Evolutionary conservation across 2,329 filamentous ascomycete species (phyloP), one percentile per base, ranked within the genome.

Genomic region (Fusarium newnesense): DNA sequence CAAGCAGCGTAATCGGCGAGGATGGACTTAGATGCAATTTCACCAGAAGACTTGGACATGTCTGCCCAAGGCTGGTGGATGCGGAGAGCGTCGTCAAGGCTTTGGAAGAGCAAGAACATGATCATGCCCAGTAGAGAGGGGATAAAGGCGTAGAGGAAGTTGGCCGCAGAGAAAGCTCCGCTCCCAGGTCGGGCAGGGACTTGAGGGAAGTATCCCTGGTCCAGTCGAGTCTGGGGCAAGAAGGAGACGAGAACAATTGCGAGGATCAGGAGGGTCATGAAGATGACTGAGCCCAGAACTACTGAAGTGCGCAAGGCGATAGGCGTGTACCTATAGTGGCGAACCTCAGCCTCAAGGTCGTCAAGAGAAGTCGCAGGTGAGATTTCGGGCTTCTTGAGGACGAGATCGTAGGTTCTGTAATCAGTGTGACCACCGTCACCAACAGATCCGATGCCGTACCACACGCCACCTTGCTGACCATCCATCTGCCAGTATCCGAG

Each of bases 401-500:
- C 61, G 36, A 79, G 64, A 32, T 69, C 70, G 42, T 76, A 70
- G n/a, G 76, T 69, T n/a, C 62, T 62, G 67, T 74, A 73, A 28
- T 75, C 65, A 34, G 69, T 69, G 19, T 74, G 71, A 37, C 74
- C 73, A 61, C 76, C 76, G 52, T 81, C 77, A 19, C 85, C 78
- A 4, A 81, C 80, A 81, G 87, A 77, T 81, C 94, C 94, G 63
- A 97, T 89, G 4, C 91, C 90, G 79, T 97, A 95, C 86, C 96
- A 97, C 32, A 94, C 85, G 26, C 91, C 90, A 26, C 91, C 89
- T 28, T 82, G 79, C 9, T 88, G 87, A 62, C 90, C 90, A 24
- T 91, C 90, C 32, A 91, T 90, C 66, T 89, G 89, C 94, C 95
- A 98, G 81, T 97, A 97, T 11, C 95, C 94, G n/a, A 98, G 87